Conservation (phyloP, 345 rosid species). For the Fremontodendron californicum region DNA sequence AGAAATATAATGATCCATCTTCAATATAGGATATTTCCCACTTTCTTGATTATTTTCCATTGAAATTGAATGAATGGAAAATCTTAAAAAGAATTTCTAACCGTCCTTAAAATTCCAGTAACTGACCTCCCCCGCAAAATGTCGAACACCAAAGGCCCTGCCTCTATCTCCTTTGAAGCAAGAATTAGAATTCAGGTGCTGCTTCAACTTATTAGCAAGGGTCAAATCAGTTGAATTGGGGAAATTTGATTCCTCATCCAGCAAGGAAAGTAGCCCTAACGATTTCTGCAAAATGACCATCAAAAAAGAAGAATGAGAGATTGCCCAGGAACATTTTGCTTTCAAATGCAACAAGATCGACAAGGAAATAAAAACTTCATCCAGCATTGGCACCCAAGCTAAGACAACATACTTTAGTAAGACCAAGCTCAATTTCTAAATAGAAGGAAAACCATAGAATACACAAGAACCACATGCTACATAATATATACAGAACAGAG, state of each 20-base stretch:
- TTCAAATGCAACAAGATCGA: neutral
- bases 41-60: neutral
- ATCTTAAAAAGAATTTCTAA: neutral
- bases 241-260: slow-evolving; percentile 86
- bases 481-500: neutral
- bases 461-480: neutral
- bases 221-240: slow-evolving; percentile 89
- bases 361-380: neutral
- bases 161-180: slow-evolving; percentile 85
- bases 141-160: slow-evolving; percentile 69
- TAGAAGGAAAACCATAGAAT: neutral
- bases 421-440: neutral
- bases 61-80: neutral
- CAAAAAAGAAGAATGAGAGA: slow-evolving; percentile 8
- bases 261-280: slow-evolving; percentile 70
- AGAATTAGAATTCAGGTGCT: slow-evolving; percentile 62
- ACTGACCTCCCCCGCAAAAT: slow-evolving; percentile 94
- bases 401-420: neutral
- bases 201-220: slow-evolving; percentile 80
- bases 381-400: neutral
- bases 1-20: neutral
- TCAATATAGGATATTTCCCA: neutral
- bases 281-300: slow-evolving; percentile 61
- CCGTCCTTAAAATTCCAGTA: neutral
- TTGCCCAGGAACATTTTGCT: neutral